Percentiles rank a stretch among this genome's conserved stretches.
Conservation (phyloP, 176 grass and related monocot genomes). For the Paspalum vaginatum region DNA sequence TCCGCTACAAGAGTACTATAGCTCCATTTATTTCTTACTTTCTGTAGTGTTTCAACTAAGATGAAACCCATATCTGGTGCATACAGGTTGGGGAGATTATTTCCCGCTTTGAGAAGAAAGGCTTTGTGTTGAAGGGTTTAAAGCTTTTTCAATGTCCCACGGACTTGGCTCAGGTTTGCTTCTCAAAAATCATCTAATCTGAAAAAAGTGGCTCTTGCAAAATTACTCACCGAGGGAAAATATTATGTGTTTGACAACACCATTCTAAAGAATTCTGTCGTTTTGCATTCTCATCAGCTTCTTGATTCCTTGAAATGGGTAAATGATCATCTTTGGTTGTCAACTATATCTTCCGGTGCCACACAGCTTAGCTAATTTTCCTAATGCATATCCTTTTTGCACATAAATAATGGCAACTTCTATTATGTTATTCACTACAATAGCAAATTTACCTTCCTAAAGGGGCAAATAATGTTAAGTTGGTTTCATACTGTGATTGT, state of each 20-base stretch:
- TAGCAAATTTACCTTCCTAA: not conserved
- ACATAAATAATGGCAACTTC: not conserved
- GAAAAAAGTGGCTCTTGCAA: not conserved
- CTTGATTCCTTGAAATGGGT: no score
- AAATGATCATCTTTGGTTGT: not conserved
- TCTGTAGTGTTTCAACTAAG: slow-evolving; percentile 37
- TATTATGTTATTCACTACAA: not conserved
- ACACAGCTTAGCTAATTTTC: not conserved
- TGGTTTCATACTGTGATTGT: not conserved
- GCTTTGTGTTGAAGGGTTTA: slow-evolving; percentile 93
- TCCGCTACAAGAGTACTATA: no score
- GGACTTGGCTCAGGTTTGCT: slow-evolving; percentile 90
- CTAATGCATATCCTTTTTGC: slow-evolving; percentile 4
- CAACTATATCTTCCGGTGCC: not conserved
- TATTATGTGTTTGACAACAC: no score
- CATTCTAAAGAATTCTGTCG: no score
- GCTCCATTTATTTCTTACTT: slow-evolving; percentile 27
- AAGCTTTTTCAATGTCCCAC: slow-evolving; percentile 87
- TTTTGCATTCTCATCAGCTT: no score
- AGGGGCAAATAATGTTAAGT: not conserved
- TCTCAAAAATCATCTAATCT: slow-evolving; percentile 21
- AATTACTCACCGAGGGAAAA: not conserved
- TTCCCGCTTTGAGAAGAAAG: slow-evolving; percentile 91
- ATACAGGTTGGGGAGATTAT: slow-evolving; percentile 92
- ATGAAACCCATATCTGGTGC: not conserved